Conservation (phyloP, 2,329 filamentous ascomycete genomes). For the Cercospora sp. region DNA sequence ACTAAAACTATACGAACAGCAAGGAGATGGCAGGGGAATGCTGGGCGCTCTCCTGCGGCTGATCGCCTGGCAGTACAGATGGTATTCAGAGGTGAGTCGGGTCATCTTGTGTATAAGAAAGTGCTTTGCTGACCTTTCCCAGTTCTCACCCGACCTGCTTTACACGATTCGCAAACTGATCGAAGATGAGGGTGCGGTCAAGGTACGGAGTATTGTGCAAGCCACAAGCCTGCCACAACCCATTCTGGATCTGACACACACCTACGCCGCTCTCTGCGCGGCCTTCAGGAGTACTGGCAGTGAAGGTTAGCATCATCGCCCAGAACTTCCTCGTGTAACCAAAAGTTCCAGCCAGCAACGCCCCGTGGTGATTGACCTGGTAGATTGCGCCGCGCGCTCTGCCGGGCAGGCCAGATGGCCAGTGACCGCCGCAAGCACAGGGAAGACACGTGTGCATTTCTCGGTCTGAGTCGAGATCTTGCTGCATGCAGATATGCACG, state of each 20-base stretch:
- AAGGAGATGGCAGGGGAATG: constrained; percentile 75
- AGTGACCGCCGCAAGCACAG: neutral
- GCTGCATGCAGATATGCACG: neutral
- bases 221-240: constrained; percentile 90
- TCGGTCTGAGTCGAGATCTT: neutral
- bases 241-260: constrained; percentile 90
- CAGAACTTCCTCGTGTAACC: neutral
- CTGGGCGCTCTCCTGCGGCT: constrained; percentile 84
- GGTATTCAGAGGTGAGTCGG: constrained; percentile 85
- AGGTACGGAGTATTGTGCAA: constrained; percentile 95
- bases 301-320: constrained; percentile 55
- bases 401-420: neutral
- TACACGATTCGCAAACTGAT: constrained; percentile 88
- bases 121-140: constrained; percentile 10
- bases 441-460: neutral
- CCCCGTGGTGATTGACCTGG: neutral
- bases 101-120: neutral
- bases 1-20: constrained; percentile 73
- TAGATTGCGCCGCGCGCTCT: neutral
- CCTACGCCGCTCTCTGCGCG: constrained; percentile 91
- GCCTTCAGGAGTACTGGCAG: constrained; percentile 93
- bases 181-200: constrained; percentile 95
- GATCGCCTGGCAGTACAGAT: constrained; percentile 97
- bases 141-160: constrained; percentile 89
- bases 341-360: neutral